Evolutionary conservation across 305 asterid species (phyloP).

Genomic region (Solanum hybrid): DNA sequence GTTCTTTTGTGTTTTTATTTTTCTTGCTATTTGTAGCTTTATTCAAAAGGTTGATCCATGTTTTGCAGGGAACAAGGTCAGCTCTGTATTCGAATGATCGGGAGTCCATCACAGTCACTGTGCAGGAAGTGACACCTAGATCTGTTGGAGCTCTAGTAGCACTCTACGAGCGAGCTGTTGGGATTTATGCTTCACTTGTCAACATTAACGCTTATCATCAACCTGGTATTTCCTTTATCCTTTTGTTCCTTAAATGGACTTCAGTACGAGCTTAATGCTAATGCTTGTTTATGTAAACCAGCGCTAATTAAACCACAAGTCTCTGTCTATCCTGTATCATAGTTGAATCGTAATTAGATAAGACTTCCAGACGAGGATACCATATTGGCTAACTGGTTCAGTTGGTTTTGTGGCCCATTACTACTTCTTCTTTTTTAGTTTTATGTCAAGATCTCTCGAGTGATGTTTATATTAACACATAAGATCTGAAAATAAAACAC

Average conservation of each 20-base stretch:
- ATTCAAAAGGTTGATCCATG: conserved; percentile 7
- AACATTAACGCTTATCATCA: conserved; percentile 97
- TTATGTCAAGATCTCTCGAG: neutral
- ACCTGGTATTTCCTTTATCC: conserved; percentile 53
- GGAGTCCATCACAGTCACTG: conserved; percentile 94
- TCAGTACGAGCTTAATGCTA: neutral
- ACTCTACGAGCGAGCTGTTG: conserved; percentile 97
- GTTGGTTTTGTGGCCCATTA: neutral
- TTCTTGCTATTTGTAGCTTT: neutral
- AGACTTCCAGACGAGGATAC: neutral
- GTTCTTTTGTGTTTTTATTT: neutral
- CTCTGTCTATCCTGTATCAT: neutral
- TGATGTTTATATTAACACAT: neutral
- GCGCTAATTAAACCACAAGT: neutral
- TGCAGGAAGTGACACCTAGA: conserved; percentile 94
- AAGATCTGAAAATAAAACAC: neutral
- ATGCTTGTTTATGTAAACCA: neutral
- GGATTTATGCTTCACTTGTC: conserved; percentile 85
- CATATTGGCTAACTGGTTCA: neutral
- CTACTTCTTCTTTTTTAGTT: neutral
- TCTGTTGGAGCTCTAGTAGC: conserved; percentile 95
- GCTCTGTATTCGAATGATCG: conserved; percentile 83
- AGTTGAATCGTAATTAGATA: neutral
- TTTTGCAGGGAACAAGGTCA: conserved; percentile 84
- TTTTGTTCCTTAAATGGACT: neutral